These are phyloP conservation scores for Calonectria pseudoturangicola DNA, from an alignment of 2,329 filamentous ascomycete genomes.

Conservation along the genomic window DNA sequence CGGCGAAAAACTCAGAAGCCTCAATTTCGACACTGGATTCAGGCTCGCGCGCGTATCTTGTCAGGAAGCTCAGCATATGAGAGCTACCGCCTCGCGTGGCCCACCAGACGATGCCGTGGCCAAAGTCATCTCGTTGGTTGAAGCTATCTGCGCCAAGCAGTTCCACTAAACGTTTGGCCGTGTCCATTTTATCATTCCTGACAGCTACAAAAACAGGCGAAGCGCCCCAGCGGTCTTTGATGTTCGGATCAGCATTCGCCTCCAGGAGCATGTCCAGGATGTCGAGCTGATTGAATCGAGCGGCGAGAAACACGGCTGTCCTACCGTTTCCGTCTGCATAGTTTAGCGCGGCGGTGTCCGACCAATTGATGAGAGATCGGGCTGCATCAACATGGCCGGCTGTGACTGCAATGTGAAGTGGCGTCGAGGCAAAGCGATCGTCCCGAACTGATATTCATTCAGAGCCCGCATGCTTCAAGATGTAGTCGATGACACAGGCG, in stretches of 20 bases:
- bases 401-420: neutral
- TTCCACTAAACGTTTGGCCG: neutral
- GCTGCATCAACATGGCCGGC: fast-evolving
- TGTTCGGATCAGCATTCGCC: neutral
- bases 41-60: neutral
- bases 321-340: neutral
- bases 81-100: neutral
- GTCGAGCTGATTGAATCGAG: neutral
- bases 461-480: neutral
- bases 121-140: neutral
- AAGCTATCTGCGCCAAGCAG: neutral
- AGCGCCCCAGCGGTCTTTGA: neutral
- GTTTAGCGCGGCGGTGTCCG: neutral
- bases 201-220: neutral
- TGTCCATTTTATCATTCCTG: neutral
- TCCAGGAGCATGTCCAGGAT: neutral
- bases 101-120: constrained; percentile 7
- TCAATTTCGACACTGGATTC: constrained; percentile 6
- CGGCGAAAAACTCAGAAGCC: neutral
- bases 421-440: neutral
- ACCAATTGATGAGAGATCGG: neutral
- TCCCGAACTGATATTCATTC: neutral
- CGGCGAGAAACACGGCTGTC: neutral
- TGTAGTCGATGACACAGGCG: neutral
- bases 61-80: neutral